These are phyloP conservation scores for Magnusiomyces paraingens DNA, from an alignment of 1,139 yeast genomes.

Conservation along the genomic window DNA sequence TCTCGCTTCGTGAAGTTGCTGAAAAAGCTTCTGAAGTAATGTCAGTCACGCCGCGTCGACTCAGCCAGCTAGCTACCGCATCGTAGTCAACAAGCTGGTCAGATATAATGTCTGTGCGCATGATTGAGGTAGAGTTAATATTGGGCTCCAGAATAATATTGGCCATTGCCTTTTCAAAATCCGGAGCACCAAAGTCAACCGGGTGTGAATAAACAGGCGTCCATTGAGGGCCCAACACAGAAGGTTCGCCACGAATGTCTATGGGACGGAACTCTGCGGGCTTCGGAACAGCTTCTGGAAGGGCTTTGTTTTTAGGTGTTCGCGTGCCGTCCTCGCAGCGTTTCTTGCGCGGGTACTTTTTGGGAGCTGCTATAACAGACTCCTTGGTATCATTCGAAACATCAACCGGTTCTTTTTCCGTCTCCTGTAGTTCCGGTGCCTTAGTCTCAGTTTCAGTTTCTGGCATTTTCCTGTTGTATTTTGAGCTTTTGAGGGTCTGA, in stretches of 20 bases:
- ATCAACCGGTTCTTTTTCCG: too few species aligned
- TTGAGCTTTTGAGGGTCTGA: too few species aligned
- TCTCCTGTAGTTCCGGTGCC: too few species aligned
- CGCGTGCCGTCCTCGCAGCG: neutral
- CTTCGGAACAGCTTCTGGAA: conserved; percentile 5
- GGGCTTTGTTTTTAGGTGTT: neutral
- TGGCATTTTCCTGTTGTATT: too few species aligned
- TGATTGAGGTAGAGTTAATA: conserved; percentile 83
- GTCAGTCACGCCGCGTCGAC: conserved; percentile 7
- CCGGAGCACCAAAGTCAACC: conserved; percentile 34
- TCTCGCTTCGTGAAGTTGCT: neutral
- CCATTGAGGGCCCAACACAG: conserved; percentile 64
- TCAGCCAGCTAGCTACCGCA: conserved; percentile 10
- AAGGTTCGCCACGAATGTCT: conserved; percentile 31
- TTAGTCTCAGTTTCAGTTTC: too few species aligned
- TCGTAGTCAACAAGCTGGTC: conserved; percentile 33
- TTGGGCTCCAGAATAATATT: conserved; percentile 82
- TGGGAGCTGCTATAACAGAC: too few species aligned
- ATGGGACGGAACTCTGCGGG: conserved; percentile 13
- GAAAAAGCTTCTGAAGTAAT: neutral
- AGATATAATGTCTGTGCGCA: conserved; percentile 76
- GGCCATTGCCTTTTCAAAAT: conserved; percentile 71
- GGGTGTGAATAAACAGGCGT: conserved; percentile 30
- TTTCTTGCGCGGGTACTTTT: too few species aligned
- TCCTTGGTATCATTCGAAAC: too few species aligned